Evolutionary conservation across 176 grass and related monocot genomes (phyloP).

Genomic region (Raddia guianensis): DNA sequence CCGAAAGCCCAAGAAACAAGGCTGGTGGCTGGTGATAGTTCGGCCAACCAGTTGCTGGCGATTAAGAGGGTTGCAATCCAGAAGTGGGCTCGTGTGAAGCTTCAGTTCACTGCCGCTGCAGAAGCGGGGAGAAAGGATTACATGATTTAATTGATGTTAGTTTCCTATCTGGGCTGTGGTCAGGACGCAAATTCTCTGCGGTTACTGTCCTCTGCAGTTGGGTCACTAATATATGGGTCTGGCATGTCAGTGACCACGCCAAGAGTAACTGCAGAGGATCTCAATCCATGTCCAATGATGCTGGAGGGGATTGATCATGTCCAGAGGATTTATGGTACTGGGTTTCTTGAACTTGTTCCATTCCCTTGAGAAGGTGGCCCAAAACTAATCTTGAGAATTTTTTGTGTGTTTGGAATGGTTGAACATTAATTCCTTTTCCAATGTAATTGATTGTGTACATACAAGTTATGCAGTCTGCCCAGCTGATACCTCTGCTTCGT

Average conservation of each 20-base stretch:
- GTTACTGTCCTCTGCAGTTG: no score
- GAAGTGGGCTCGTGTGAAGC: conserved; percentile 73
- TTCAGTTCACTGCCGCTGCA: conserved; percentile 62
- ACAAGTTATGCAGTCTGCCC: no score
- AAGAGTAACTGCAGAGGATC: conserved; percentile 48
- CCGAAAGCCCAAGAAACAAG: conserved; percentile 91
- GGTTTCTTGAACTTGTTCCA: background rate
- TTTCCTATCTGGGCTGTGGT: conserved; percentile 86
- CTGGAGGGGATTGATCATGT: conserved; percentile 48
- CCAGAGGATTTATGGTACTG: background rate
- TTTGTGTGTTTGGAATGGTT: conserved; percentile 6
- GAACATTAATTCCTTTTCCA: background rate
- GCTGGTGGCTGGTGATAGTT: conserved; percentile 74
- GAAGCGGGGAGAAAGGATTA: conserved; percentile 69
- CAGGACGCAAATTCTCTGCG: conserved; percentile 45
- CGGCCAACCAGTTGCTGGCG: no score
- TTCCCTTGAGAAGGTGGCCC: background rate
- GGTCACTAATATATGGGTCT: no score
- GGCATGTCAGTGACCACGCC: no score
- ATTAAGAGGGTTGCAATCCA: conserved; percentile 76
- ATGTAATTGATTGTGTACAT: background rate
- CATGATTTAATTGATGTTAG: conserved; percentile 92
- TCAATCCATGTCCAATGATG: conserved; percentile 64
- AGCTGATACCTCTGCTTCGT: background rate
- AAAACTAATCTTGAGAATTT: background rate